Base-by-base conservation (phyloP, 176 grass and related monocot genomes). In the Saccharum spontaneum region DNA sequence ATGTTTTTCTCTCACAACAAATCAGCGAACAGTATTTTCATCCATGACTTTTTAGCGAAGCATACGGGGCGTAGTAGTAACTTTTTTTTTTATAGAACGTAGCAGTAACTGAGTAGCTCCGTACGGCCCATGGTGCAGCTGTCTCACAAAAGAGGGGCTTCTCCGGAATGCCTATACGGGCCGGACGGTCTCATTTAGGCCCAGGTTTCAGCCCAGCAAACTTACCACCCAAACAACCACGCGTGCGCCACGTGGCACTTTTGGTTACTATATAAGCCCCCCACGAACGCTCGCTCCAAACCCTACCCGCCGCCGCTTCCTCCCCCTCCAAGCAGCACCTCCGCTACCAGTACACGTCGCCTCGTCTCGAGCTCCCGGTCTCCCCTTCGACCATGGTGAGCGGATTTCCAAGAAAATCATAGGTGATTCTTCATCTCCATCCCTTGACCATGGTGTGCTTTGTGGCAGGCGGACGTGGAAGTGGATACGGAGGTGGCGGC, bases 401-500 rank as follows among this genome's bases (percentile, higher is more conserved):
- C 38, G 48, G 75, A 23, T 4, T 22, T 40, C 78, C 37, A 33
- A 18, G 5, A 22, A 67, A 26, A 34, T 40, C 68, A n/a, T 69
- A 52, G 5, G 48, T n/a, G 22, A 12, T 48, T 12, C 26, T 10
- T 17, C 10, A 0, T 0, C 11, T 1, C 13, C 6, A 57, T 2
- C 13, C 7, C 3, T 20, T 11, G 20, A 36, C 14, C 20, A 48
- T 86, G 73, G 77, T 23, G 2, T 2, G 34, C 11, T 8, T 73
- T 36, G 52, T 89, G 34, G 38, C 69, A 95, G 95, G 95, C 91
- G 79, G 95, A 92, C 16, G 83, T 74, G 1, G 88, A 90, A 4
- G 89, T 93, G 45, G 90, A 98, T 0, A 24, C 88, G 57, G 92
- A 88, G 54, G 89, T 82, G 52, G 92, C 87, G 18, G 79, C 89